Conservation (phyloP, 352 stramenopile genomes). For the Phytophthora crassamura region DNA sequence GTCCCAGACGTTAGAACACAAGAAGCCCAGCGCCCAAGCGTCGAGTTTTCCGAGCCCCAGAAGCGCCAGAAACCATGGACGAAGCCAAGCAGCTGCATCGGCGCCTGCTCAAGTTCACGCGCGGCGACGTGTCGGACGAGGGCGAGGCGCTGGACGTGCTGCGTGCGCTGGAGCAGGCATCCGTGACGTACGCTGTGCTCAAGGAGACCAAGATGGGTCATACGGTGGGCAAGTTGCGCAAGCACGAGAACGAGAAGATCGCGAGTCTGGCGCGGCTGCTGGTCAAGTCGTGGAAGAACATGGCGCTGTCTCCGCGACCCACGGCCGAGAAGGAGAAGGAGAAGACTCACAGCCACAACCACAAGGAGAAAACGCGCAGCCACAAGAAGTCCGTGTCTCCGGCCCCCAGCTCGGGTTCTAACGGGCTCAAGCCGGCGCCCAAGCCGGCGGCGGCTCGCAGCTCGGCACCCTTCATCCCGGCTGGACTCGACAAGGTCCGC, state of each 20-base stretch:
- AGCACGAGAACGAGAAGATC: conserved; percentile 88
- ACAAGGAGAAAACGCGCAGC: conserved; percentile 19
- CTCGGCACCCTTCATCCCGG: conserved; percentile 61
- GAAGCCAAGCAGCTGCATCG: conserved; percentile 72
- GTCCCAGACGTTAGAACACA: conserved; percentile 19
- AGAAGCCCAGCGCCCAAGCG: conserved; percentile 25
- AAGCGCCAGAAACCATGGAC: conserved; percentile 54
- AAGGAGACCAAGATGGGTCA: conserved; percentile 89
- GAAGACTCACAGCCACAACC: conserved; percentile 35
- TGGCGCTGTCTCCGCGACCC: conserved; percentile 73
- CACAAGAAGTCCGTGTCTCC: conserved; percentile 33
- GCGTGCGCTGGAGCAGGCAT: conserved; percentile 59
- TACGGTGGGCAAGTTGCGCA: conserved; percentile 89
- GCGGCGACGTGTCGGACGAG: conserved; percentile 66
- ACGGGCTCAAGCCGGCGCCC: conserved; percentile 34
- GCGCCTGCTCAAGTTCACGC: conserved; percentile 76
- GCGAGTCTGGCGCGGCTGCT: conserved; percentile 75
- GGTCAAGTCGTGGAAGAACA: conserved; percentile 90
- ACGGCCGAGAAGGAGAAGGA: neutral
- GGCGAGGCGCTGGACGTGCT: conserved; percentile 68
- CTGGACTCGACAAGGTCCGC: conserved; percentile 76
- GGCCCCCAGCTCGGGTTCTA: conserved; percentile 25
- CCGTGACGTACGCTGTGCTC: conserved; percentile 71
- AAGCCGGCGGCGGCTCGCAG: conserved; percentile 31
- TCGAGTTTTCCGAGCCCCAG: neutral